Evolutionary conservation across 805 yeast genomes (phyloP).

Genomic region (Ogataea paradorogensis): DNA sequence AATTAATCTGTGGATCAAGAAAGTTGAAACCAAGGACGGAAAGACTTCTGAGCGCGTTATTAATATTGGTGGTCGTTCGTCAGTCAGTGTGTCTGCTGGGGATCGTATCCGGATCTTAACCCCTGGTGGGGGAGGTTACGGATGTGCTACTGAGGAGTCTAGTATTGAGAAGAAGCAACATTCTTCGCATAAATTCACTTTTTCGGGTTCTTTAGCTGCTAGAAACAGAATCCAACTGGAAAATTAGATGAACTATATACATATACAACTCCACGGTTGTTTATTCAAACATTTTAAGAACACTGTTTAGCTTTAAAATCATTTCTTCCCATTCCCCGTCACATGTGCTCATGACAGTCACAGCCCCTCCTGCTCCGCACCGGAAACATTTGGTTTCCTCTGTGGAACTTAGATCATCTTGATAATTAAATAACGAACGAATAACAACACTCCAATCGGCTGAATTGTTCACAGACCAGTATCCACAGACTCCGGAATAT

Average conservation of each 20-base stretch:
- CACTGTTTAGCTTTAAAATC: slow-evolving; percentile 75
- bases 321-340: slow-evolving; percentile 92
- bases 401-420: slow-evolving; percentile 37
- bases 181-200: slow-evolving; percentile 18
- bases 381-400: slow-evolving; percentile 52
- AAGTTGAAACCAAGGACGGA: slow-evolving; percentile 29
- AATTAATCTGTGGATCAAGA: slow-evolving; percentile 49
- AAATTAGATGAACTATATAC: slow-evolving; percentile 19
- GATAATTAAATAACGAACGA: slow-evolving; percentile 72
- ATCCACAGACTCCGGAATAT: slow-evolving; percentile 94
- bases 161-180: slow-evolving; percentile 8
- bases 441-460: slow-evolving; percentile 97
- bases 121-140: slow-evolving; percentile 89
- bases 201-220: slow-evolving; percentile 32
- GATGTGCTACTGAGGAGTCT: slow-evolving; percentile 30
- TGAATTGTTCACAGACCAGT: slow-evolving; percentile 83
- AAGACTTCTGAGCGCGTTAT: slow-evolving; percentile 37
- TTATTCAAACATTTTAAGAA: slow-evolving; percentile 61
- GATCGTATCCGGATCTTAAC: slow-evolving; percentile 67
- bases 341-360: slow-evolving; percentile 81
- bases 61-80: slow-evolving; percentile 70
- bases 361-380: slow-evolving; percentile 98
- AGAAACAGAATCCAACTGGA: slow-evolving; percentile 32
- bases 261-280: background rate
- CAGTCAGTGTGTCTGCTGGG: slow-evolving; percentile 54